Evolutionary conservation across 345 rosid genomes (phyloP), one percentile per base, ranked within the genome.

Genomic region (Ceriops decandra): DNA sequence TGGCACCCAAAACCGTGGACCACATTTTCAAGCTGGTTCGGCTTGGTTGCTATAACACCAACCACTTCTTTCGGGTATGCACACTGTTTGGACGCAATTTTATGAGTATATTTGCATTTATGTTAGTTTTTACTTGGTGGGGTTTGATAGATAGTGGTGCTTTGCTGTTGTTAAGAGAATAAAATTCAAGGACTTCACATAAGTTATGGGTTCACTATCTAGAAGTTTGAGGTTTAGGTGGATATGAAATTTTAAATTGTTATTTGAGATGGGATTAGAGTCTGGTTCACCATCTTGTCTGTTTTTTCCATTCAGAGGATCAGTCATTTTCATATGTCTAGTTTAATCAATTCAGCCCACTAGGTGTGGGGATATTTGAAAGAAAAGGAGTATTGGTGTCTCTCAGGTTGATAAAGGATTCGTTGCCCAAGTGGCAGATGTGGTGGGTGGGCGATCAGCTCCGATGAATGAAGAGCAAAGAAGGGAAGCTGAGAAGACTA

Each of bases 341-440:
- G 26, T 20, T 21, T 33, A 33, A 33, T 33, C 35, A 33, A 6
- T 33, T 33, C 6, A 33, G 35, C 8, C 7, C 7, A 6, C 35
- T 33, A 6, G 7, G 6, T 30, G 38, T 0, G 17, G 38, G n/a
- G 42, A 51, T 27, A 6, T 7, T 52, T 38, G 38, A 46, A 30
- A 6, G 24, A 36, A 2, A 35, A 27, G 60, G 7, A 33, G 36
- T 24, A 19, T 13, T 46, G 26, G 19, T 59, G 72, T 52, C 5
- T 65, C 73, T 65, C 73, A 95, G 97, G 93, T 95, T 66, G 99
- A 95, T 80, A 90, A 81, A 74, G 95, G 99, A 2, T 91, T 95
- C 82, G 97, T 95, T 69, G 95, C 96, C 67, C 99, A 91, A 91
- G 97, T 95, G 59, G 99, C 96, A 16, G 99, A 89, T 82, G 99